Base-by-base conservation (phyloP, 1,139 yeast genomes). In the Taphrina wiesneri region DNA sequence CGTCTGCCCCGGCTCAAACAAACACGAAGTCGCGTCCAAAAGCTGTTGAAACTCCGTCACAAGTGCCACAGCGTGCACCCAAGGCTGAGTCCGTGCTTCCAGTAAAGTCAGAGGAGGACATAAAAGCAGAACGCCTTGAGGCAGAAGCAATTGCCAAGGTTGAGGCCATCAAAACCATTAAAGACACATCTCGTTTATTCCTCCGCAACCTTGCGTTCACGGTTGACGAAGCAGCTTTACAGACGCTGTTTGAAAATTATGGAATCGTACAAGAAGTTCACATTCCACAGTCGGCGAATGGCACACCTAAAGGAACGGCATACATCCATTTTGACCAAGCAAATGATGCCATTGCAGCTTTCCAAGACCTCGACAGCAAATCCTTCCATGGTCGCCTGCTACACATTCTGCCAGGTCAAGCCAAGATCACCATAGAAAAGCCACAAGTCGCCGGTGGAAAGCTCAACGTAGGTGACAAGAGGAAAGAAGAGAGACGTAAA, bases 311-410 rank as follows among this genome's bases (percentile, higher is more conserved):
- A 76, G 99, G 99, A 0, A 90, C 90, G 76, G 97, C 96, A 0
- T 92, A 92, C 73, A 82, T 91, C 11, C 86, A 87, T 74, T 93
- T 88, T 75, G 77, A 76, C 28, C 79, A 84, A 69, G 81, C 87
- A 11, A 82, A 82, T 15, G 87, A 87, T 73, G 99, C 99, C 0
- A 85, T 87, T 0, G 74, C 78, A 34, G 98, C 98, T 0, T 92
- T 80, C 74, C 77, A 82, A 60, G 83, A 82, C 11, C 79, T 92
- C 66, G 99, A 93, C 75, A 91, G 91, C 73, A 87, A 89, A 73
- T 88, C 90, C 74, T 93, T 90, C 79, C 98, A 93, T 77, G 99
- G 99, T 65, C 85, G 99, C 72, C 81, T 95, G 66, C 78, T 93
- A 65, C 99, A 93, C 77, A 88, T 95, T 68, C 79, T 95, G 66